Percentiles rank a stretch among this genome's conserved stretches.
Conservation (phyloP, 176 grass and related monocot species). For the Phoenix roebelenii region DNA sequence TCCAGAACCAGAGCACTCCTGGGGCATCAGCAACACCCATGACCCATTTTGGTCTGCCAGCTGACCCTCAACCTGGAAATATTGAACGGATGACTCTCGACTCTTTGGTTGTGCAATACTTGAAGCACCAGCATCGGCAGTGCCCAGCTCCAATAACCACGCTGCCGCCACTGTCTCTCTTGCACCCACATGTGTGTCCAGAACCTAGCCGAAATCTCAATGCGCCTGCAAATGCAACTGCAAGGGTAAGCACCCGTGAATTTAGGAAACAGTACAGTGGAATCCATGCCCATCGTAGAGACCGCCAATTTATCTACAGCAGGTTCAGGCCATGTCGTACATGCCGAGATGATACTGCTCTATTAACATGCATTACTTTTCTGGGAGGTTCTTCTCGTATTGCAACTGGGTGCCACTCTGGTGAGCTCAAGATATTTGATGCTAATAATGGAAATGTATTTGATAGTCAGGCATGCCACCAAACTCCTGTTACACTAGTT, state of each 20-base stretch:
- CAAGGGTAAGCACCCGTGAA: constrained; percentile 69
- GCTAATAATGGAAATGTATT: constrained; percentile 63
- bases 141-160: constrained; percentile 96
- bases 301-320: constrained; percentile 95
- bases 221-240: constrained; percentile 72
- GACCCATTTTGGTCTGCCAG: constrained; percentile 3
- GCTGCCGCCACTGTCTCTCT: constrained; percentile 78
- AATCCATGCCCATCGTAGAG: constrained; percentile 61
- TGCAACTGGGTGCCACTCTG: constrained; percentile 61
- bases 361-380: constrained; percentile 91
- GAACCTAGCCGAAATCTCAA: constrained; percentile 73
- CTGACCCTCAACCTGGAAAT: constrained; percentile 49
- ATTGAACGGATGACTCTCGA: constrained; percentile 73
- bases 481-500: constrained; percentile 52
- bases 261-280: constrained; percentile 73
- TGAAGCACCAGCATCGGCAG: constrained; percentile 95
- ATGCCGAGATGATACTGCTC: constrained; percentile 66
- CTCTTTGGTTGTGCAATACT: constrained; percentile 85
- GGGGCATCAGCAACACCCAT: constrained; percentile 24
- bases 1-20: constrained; percentile 39
- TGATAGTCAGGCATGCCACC: constrained; percentile 62
- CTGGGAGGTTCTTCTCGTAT: constrained; percentile 69
- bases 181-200: constrained; percentile 87
- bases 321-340: constrained; percentile 84
- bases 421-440: constrained; percentile 91